A percentile compares a stretch with the other conserved stretches of the same genome.
Evolutionary conservation across 805 yeast genomes (phyloP).

Genomic region (Ogataea pignaliae): DNA sequence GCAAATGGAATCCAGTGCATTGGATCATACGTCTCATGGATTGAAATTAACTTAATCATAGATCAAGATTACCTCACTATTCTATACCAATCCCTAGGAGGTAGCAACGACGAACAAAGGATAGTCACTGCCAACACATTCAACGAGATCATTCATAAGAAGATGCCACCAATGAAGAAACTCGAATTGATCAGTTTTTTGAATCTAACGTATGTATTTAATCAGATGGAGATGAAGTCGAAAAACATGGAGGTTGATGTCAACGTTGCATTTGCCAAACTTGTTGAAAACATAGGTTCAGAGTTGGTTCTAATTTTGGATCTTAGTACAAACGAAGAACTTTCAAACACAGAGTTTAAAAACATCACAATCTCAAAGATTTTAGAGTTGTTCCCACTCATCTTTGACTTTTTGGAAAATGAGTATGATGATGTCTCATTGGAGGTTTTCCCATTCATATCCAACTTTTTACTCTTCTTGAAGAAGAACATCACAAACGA

Average conservation of each 20-base stretch:
- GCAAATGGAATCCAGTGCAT: constrained; percentile 58
- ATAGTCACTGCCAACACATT: constrained; percentile 54
- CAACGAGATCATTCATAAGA: constrained; percentile 50
- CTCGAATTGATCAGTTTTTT: constrained; percentile 64
- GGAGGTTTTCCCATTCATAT: constrained; percentile 78
- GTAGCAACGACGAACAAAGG: constrained; percentile 38
- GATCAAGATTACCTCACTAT: constrained; percentile 52
- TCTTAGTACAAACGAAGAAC: constrained; percentile 33
- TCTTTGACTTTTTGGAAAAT: constrained; percentile 66
- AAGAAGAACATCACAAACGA: constrained; percentile 47
- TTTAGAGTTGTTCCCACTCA: constrained; percentile 63
- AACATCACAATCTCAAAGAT: constrained; percentile 41
- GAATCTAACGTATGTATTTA: constrained; percentile 55
- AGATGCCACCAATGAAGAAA: constrained; percentile 53
- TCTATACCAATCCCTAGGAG: constrained; percentile 52
- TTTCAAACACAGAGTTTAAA: constrained; percentile 35
- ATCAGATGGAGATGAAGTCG: constrained; percentile 33
- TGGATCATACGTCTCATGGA: constrained; percentile 91
- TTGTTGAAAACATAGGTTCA: constrained; percentile 66
- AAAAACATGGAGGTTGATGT: constrained; percentile 60
- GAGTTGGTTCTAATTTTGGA: constrained; percentile 74
- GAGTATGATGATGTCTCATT: constrained; percentile 86
- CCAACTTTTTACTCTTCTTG: constrained; percentile 65
- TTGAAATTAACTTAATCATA: constrained; percentile 72
- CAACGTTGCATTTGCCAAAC: constrained; percentile 64